Conservation (phyloP, 2,329 filamentous ascomycete species). For the Claviceps spartinae region DNA sequence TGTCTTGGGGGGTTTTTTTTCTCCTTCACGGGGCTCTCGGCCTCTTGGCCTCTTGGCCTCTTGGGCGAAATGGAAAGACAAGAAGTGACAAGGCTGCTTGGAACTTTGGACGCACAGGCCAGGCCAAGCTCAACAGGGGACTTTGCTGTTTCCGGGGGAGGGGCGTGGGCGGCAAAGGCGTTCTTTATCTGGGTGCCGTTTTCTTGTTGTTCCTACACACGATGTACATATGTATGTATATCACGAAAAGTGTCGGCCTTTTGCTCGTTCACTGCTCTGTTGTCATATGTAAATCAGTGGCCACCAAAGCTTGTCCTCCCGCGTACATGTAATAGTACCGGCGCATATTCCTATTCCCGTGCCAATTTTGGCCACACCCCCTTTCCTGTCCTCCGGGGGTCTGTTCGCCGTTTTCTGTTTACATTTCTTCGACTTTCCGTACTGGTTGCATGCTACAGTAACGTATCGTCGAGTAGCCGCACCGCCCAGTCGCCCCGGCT, state of each 20-base stretch:
- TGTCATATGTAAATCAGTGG: not conserved
- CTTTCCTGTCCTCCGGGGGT: not conserved
- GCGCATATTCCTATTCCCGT: not conserved
- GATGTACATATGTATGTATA: not conserved
- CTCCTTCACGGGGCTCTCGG: not conserved
- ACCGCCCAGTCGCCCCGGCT: not conserved
- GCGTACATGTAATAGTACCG: not conserved
- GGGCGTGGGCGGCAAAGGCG: not conserved
- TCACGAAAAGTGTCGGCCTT: no score
- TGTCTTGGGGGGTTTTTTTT: not conserved
- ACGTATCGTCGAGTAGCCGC: not conserved
- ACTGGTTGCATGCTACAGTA: not conserved
- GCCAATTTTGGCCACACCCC: not conserved
- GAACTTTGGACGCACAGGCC: no score
- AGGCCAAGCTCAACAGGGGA: not conserved
- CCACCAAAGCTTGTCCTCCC: not conserved
- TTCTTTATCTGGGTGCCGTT: slow-evolving; percentile 1
- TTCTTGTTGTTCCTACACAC: not conserved
- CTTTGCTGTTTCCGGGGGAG: not conserved
- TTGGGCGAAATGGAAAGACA: not conserved
- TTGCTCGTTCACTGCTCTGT: not conserved
- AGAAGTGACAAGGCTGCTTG: no score
- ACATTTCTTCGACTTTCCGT: not conserved
- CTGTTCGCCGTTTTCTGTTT: not conserved
- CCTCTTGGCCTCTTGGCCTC: not conserved